phyloP scores from a whole-genome alignment of 164 flowering plant species.

The Saururus chinensis region DNA sequence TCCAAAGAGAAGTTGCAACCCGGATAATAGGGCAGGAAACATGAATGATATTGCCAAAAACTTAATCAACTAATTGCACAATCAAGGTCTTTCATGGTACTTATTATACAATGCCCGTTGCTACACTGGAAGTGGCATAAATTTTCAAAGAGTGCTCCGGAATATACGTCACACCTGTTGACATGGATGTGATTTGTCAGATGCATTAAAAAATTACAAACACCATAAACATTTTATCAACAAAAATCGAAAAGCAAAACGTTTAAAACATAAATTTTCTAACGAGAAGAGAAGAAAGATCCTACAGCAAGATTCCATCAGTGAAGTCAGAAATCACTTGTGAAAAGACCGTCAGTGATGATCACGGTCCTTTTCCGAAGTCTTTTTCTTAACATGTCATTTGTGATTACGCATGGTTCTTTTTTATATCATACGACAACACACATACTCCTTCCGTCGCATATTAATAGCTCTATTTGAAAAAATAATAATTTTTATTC shows the following conservation, averaged over 20 bases:
- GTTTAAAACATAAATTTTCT: too few relatives aligned
- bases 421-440: too few relatives aligned
- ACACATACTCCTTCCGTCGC: too few relatives aligned
- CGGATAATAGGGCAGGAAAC: not conserved
- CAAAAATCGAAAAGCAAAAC: not conserved
- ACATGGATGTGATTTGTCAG: not conserved
- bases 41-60: not conserved
- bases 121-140: slow-evolving; percentile 76
- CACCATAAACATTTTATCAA: too few relatives aligned
- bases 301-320: not conserved
- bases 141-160: slow-evolving; percentile 85
- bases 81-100: not conserved
- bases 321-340: too few relatives aligned
- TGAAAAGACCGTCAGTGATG: too few relatives aligned
- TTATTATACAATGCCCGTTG: slow-evolving; percentile 47
- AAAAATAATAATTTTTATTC: too few relatives aligned
- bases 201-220: not conserved
- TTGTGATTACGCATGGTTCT: too few relatives aligned
- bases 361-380: too few relatives aligned
- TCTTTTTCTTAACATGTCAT: too few relatives aligned
- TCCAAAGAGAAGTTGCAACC: not conserved
- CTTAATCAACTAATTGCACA: not conserved
- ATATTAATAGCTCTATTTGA: too few relatives aligned
- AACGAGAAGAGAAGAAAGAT: not conserved
- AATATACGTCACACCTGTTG: slow-evolving; percentile 62